phyloP scores from a whole-genome alignment of 192 early-diverging fungal genomes.

The Dispira parvispora region DNA sequence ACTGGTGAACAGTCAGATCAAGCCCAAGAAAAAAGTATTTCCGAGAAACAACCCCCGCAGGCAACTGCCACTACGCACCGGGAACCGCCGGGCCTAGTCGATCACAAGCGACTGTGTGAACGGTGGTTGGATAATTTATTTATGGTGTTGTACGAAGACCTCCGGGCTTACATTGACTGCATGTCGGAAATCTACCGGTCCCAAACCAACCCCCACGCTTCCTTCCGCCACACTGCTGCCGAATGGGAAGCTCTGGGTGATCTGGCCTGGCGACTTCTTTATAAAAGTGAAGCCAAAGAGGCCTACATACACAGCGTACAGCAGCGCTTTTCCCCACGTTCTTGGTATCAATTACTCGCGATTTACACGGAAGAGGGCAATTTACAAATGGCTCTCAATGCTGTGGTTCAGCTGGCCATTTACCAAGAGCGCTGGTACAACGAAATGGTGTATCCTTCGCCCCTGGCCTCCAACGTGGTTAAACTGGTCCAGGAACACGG shows the following conservation, averaged over 20 bases:
- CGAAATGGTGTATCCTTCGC: slow-evolving; percentile 80
- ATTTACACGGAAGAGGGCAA: slow-evolving; percentile 52
- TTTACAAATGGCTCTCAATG: slow-evolving; percentile 59
- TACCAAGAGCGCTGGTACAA: slow-evolving; percentile 85
- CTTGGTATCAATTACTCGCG: slow-evolving; percentile 74
- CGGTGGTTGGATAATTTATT: slow-evolving; percentile 99
- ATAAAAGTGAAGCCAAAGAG: slow-evolving; percentile 81
- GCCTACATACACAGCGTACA: slow-evolving; percentile 76
- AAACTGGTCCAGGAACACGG: slow-evolving; percentile 76
- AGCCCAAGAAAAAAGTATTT: not conserved
- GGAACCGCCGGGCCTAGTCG: not conserved
- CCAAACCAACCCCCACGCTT: slow-evolving; percentile 40
- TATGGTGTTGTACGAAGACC: slow-evolving; percentile 96
- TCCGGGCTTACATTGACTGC: slow-evolving; percentile 87
- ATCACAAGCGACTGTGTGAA: slow-evolving; percentile 85
- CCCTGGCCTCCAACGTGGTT: slow-evolving; percentile 68
- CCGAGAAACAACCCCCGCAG: slow-evolving; percentile 11
- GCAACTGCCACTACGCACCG: not conserved
- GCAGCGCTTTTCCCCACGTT: slow-evolving; percentile 82
- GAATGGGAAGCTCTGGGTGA: slow-evolving; percentile 99
- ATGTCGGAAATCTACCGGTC: slow-evolving; percentile 73
- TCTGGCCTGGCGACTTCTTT: slow-evolving; percentile 68
- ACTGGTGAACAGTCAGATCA: not conserved
- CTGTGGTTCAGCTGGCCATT: slow-evolving; percentile 65
- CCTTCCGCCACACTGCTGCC: slow-evolving; percentile 83